Percentiles rank a stretch among this genome's conserved stretches.
Evolutionary conservation across 768 basidiomycete genomes (phyloP).

Genomic region (Phylloporus rhodoxanthus): DNA sequence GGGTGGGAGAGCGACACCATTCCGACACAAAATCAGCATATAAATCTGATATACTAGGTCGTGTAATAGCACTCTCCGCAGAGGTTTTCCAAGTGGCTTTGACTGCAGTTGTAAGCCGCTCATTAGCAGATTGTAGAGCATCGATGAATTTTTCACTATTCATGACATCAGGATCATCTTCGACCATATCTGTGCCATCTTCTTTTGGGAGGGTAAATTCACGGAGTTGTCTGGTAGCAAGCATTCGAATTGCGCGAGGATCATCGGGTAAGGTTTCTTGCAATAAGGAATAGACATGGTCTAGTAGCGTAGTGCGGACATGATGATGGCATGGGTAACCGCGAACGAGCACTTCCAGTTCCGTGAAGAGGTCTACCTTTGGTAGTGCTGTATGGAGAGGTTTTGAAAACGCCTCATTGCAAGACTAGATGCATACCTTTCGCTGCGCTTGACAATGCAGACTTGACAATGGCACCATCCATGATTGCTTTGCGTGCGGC

Average conservation of each 20-base stretch:
- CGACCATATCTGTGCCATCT: slow-evolving; percentile 2
- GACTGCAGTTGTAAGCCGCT: slow-evolving; percentile 25
- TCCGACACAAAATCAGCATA: slow-evolving; percentile 43
- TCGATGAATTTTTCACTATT: slow-evolving; percentile 24
- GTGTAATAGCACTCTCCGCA: slow-evolving; percentile 8
- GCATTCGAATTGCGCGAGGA: slow-evolving; percentile 34
- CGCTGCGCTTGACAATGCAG: slow-evolving; percentile 68
- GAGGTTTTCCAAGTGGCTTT: slow-evolving; percentile 21
- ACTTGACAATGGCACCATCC: slow-evolving; percentile 72
- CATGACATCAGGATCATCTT: slow-evolving; percentile 3
- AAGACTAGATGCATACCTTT: slow-evolving; percentile 47
- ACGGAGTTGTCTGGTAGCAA: slow-evolving; percentile 34
- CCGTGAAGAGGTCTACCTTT: slow-evolving; percentile 35
- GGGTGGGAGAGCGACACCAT: slow-evolving; percentile 38
- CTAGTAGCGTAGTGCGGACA: slow-evolving; percentile 38
- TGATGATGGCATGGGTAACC: slow-evolving; percentile 37
- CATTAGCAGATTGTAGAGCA: slow-evolving; percentile 29
- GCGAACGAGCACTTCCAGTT: slow-evolving; percentile 39
- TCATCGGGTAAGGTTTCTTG: slow-evolving; percentile 32
- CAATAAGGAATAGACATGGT: slow-evolving; percentile 41
- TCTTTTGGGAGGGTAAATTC: slow-evolving; percentile 26
- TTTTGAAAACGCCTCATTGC: slow-evolving; percentile 9
- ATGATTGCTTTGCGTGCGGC: slow-evolving; percentile 63
- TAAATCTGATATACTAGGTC: slow-evolving; percentile 29
- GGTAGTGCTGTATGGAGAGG: slow-evolving; percentile 33